phyloP scores from a whole-genome alignment of 805 yeast genomes.

The Yamadazyma akitaensis region DNA sequence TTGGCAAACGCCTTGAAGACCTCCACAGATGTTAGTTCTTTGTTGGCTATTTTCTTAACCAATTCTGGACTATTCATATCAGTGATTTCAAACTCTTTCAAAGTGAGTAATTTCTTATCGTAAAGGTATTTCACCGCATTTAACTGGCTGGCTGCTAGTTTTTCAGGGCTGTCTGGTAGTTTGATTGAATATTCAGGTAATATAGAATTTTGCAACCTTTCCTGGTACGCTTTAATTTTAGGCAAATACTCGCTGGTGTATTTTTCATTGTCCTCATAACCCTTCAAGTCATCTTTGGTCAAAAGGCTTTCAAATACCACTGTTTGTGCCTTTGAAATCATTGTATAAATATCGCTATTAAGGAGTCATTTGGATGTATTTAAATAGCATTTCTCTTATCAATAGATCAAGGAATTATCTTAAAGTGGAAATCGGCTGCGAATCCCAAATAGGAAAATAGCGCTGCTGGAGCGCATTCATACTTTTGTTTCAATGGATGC shows the following conservation, averaged over 20 bases:
- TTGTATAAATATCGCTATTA: neutral
- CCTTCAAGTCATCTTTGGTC: conserved; percentile 9
- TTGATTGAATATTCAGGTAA: conserved; percentile 27
- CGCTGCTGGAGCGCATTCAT: neutral
- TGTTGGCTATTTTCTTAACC: conserved; percentile 27
- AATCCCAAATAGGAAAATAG: neutral
- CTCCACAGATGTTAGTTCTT: conserved; percentile 32
- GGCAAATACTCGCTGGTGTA: conserved; percentile 41
- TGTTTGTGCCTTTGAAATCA: conserved; percentile 2
- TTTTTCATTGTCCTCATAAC: conserved; percentile 38
- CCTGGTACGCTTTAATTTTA: conserved; percentile 32
- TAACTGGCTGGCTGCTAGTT: conserved; percentile 29
- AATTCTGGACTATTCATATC: conserved; percentile 32
- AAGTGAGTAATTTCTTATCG: conserved; percentile 31
- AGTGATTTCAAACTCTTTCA: conserved; percentile 35
- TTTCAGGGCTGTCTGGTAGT: conserved; percentile 30
- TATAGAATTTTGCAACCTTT: conserved; percentile 24
- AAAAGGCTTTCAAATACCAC: conserved; percentile 9
- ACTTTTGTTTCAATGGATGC: too few species aligned
- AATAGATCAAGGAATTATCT: neutral
- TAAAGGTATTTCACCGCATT: conserved; percentile 35
- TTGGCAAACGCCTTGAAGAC: conserved; percentile 43
- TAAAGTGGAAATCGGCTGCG: neutral
- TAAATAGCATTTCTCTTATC: neutral
- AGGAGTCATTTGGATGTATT: neutral